phyloP scores from a whole-genome alignment of 441 rosid genomes.

The Aquilaria agallochum region DNA sequence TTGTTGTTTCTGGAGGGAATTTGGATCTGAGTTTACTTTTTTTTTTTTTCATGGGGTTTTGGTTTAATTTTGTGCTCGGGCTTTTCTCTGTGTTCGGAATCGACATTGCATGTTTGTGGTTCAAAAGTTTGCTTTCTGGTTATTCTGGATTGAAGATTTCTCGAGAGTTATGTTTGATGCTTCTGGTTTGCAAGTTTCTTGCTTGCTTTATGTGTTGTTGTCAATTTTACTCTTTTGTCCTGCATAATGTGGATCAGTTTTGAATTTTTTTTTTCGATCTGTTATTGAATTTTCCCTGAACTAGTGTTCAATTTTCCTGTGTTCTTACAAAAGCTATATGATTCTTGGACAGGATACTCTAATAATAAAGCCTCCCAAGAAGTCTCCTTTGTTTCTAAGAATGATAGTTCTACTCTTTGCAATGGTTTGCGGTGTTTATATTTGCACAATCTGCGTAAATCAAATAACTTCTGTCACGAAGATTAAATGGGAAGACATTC shows the following conservation, averaged over 20 bases:
- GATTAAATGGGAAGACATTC: slow-evolving; percentile 34
- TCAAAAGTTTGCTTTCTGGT: too few relatives aligned
- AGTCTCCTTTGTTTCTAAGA: slow-evolving; percentile 61
- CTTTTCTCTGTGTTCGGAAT: slow-evolving; percentile 3
- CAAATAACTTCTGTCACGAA: slow-evolving; percentile 44
- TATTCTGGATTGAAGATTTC: too few relatives aligned
- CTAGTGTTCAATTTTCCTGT: neutral
- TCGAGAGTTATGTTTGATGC: neutral
- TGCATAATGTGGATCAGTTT: slow-evolving; percentile 5
- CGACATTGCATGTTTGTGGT: slow-evolving; percentile 1
- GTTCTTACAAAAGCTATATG: neutral
- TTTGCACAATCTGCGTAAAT: slow-evolving; percentile 58
- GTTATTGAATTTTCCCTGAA: neutral
- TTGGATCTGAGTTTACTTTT: slow-evolving; percentile 25
- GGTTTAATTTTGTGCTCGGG: neutral
- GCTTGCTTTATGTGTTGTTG: neutral
- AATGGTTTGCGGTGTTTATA: slow-evolving; percentile 66
- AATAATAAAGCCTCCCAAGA: slow-evolving; percentile 63
- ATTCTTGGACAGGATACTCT: slow-evolving; percentile 45
- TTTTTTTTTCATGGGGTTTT: neutral
- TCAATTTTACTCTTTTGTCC: neutral
- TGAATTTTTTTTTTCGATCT: neutral
- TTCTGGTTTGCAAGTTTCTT: slow-evolving; percentile 1
- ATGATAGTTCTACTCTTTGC: slow-evolving; percentile 70
- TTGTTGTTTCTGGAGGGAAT: slow-evolving; percentile 13